phyloP scores from a whole-genome alignment of 78 protist genomes.

The Dictyostelium brefeldianum region DNA sequence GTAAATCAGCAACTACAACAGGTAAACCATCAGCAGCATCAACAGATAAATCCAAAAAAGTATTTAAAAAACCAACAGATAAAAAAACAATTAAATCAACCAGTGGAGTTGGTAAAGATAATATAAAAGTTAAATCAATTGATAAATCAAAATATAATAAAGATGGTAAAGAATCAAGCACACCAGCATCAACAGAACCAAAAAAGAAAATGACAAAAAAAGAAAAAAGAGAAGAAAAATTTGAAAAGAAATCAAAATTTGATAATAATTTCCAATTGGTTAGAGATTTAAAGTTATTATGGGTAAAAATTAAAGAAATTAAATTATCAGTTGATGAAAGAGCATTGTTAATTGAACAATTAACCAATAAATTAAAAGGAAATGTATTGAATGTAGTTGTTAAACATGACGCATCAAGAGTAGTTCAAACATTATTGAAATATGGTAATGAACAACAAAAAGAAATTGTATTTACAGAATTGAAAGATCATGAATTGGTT shows the following conservation, averaged over 20 bases:
- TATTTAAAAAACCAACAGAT: too few species aligned
- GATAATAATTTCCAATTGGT: conserved; percentile 33
- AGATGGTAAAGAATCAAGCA: not conserved
- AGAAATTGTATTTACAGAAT: conserved; percentile 31
- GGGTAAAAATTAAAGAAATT: conserved; percentile 67
- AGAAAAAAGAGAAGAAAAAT: conserved; percentile 61
- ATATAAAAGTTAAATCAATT: not conserved
- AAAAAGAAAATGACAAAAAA: conserved; percentile 21
- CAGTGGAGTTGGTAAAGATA: conserved; percentile 2
- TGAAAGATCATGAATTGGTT: conserved; percentile 47
- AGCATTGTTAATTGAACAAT: conserved; percentile 5
- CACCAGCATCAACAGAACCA: not conserved
- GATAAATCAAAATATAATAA: not conserved
- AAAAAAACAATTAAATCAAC: not conserved
- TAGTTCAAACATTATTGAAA: conserved; percentile 75
- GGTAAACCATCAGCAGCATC: too few species aligned
- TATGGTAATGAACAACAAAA: conserved; percentile 73
- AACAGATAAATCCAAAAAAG: too few species aligned
- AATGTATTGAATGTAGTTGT: conserved; percentile 35
- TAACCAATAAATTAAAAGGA: conserved; percentile 29
- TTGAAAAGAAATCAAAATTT: conserved; percentile 53
- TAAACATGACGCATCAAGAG: conserved; percentile 86
- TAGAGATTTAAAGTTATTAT: conserved; percentile 40
- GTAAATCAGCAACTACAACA: too few species aligned
- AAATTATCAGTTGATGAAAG: conserved; percentile 25